Percentiles rank a stretch among this genome's conserved stretches.
Evolutionary conservation across 2,329 filamentous ascomycete genomes (phyloP).

Genomic region (Curvularia spicifera): DNA sequence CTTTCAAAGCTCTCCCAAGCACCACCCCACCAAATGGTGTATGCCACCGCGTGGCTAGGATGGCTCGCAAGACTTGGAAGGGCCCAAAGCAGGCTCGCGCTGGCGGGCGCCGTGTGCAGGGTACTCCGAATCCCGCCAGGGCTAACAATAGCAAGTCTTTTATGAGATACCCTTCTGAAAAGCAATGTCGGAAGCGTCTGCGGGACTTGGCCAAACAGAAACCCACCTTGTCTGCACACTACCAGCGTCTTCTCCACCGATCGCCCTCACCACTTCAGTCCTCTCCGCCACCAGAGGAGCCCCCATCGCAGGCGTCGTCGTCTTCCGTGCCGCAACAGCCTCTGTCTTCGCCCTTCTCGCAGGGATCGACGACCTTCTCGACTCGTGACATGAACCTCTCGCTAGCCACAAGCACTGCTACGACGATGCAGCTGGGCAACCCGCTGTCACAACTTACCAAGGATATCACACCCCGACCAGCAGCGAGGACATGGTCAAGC

Average conservation of each 20-base stretch:
- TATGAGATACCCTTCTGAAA: slow-evolving; percentile 63
- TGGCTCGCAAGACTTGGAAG: slow-evolving; percentile 67
- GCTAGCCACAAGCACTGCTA: slow-evolving; percentile 58
- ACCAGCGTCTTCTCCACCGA: slow-evolving; percentile 66
- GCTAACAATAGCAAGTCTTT: slow-evolving; percentile 53
- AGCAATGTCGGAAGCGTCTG: slow-evolving; percentile 64
- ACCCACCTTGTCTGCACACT: slow-evolving; percentile 67
- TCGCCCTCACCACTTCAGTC: slow-evolving; percentile 65
- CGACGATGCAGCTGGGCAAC: slow-evolving; percentile 59
- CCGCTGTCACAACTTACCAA: slow-evolving; percentile 55
- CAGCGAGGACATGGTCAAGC: slow-evolving; percentile 51
- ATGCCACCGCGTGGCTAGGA: slow-evolving; percentile 66
- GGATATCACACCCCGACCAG: slow-evolving; percentile 43
- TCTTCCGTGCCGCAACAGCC: slow-evolving; percentile 19
- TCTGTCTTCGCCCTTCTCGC: slow-evolving; percentile 48
- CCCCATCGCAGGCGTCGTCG: slow-evolving; percentile 39
- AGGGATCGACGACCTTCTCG: slow-evolving; percentile 47
- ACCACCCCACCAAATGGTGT: slow-evolving; percentile 68
- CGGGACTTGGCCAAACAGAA: slow-evolving; percentile 67
- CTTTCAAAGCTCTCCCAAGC: slow-evolving; percentile 70
- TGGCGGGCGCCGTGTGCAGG: slow-evolving; percentile 20
- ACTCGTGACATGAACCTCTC: slow-evolving; percentile 60
- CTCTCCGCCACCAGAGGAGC: slow-evolving; percentile 42
- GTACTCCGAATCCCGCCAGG: too few relatives aligned
- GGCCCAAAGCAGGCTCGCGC: slow-evolving; percentile 49